Evolutionary conservation across 768 basidiomycete species (phyloP).

Genomic region (Amanita molliuscula): DNA sequence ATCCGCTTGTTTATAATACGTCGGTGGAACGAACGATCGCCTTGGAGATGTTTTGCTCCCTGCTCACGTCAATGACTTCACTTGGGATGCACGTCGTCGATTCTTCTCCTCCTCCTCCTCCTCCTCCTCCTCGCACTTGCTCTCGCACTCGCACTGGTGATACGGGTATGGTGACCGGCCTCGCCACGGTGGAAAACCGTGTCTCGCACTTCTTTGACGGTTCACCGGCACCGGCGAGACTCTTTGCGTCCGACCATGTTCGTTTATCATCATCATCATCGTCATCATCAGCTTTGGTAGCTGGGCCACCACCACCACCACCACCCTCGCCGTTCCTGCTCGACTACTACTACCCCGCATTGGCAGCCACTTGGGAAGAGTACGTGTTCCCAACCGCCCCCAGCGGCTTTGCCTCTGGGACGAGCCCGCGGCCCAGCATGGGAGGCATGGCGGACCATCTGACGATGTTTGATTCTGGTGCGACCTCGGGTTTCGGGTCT

Average conservation of each 20-base stretch:
- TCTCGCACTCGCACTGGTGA: too few species aligned
- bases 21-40: background rate
- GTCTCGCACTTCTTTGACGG: background rate
- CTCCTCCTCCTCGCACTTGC: background rate
- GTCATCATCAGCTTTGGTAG: background rate
- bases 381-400: background rate
- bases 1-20: conserved; percentile 1
- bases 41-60: background rate
- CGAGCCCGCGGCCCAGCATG: background rate
- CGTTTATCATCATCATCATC: background rate
- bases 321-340: background rate
- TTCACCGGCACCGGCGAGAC: background rate
- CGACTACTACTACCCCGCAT: background rate
- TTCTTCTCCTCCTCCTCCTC: too few species aligned
- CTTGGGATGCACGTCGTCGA: conserved; percentile 1
- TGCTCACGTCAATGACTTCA: background rate
- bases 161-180: too few species aligned
- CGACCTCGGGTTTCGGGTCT: background rate
- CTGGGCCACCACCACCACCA: background rate
- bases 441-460: background rate
- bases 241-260: background rate
- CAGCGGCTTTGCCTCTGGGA: background rate
- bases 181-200: background rate
- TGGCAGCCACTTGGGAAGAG: background rate
- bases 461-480: background rate